Conservation (phyloP, 2,329 filamentous ascomycete species). For the Aspergillus sp. region DNA sequence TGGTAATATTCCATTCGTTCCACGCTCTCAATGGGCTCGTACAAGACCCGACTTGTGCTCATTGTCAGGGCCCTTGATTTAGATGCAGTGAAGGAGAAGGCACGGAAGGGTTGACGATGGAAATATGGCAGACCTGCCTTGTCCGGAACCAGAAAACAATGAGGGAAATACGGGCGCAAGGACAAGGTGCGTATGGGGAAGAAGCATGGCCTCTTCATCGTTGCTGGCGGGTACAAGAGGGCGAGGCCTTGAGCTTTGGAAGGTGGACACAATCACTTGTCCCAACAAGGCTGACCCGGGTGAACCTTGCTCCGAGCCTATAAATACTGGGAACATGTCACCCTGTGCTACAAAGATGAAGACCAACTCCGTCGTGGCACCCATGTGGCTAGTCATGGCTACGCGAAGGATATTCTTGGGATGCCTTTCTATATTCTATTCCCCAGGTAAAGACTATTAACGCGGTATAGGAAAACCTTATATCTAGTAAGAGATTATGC, state of each 20-base stretch:
- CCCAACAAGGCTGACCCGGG: background rate
- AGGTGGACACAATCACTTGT: background rate
- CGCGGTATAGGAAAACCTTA: too few species aligned
- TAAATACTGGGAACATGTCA: background rate
- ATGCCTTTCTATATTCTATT: too few species aligned
- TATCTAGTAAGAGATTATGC: too few species aligned
- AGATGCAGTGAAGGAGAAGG: background rate
- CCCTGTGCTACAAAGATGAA: constrained; percentile 20
- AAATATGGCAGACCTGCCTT: background rate
- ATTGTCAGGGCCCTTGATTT: background rate
- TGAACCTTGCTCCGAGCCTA: constrained; percentile 1
- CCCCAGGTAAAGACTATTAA: too few species aligned
- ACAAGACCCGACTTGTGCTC: background rate
- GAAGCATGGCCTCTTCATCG: background rate
- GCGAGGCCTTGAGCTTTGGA: background rate
- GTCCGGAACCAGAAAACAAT: background rate
- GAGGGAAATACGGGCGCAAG: background rate
- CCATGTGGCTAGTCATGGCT: constrained; percentile 19
- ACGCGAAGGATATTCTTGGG: too few species aligned
- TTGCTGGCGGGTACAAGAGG: background rate
- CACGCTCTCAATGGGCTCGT: background rate
- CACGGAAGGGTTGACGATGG: background rate
- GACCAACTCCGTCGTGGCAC: constrained; percentile 17
- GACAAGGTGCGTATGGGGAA: background rate
- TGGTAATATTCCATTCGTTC: constrained; percentile 15